Evolutionary conservation across 1,284 basidiomycete genomes (phyloP).

Genomic region (Sphagnurus paluster): DNA sequence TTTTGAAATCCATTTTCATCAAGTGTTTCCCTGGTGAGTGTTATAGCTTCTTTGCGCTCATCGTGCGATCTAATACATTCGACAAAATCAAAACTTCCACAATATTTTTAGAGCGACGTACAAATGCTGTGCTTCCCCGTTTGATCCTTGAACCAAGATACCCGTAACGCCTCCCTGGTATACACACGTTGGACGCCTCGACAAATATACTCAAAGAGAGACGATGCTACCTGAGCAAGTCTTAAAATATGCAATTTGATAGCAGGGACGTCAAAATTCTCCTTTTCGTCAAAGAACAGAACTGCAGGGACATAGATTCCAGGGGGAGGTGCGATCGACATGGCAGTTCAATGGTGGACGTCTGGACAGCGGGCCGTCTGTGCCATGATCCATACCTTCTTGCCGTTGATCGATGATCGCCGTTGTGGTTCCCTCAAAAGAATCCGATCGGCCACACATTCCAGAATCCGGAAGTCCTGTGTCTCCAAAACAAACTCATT

Average conservation of each 20-base stretch:
- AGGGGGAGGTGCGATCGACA: slow-evolving; percentile 45
- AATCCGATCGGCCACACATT: no score
- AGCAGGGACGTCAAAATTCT: slow-evolving; percentile 61
- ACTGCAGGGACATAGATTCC: slow-evolving; percentile 78
- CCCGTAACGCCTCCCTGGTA: slow-evolving; percentile 67
- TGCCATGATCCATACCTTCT: no score
- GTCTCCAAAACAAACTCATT: no score
- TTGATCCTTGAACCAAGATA: slow-evolving; percentile 76
- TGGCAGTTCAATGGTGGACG: slow-evolving; percentile 7
- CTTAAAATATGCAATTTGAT: slow-evolving; percentile 67
- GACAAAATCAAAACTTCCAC: background rate
- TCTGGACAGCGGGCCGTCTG: no score
- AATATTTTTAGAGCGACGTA: slow-evolving; percentile 22
- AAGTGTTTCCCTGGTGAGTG: slow-evolving; percentile 70
- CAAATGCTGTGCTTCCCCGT: slow-evolving; percentile 81
- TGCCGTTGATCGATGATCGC: no score
- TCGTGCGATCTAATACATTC: slow-evolving; percentile 35
- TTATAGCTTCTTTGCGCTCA: slow-evolving; percentile 61
- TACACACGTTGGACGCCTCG: slow-evolving; percentile 4
- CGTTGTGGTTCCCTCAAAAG: no score
- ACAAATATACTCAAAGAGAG: background rate
- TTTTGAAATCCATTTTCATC: slow-evolving; percentile 71
- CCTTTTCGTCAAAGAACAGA: slow-evolving; percentile 65
- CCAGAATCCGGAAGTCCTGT: no score
- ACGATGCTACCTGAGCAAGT: slow-evolving; percentile 53